Evolutionary conservation across 2,329 filamentous ascomycete genomes (phyloP), one percentile per base, ranked within the genome.

Genomic region (Ophiostoma himal-ulmi): DNA sequence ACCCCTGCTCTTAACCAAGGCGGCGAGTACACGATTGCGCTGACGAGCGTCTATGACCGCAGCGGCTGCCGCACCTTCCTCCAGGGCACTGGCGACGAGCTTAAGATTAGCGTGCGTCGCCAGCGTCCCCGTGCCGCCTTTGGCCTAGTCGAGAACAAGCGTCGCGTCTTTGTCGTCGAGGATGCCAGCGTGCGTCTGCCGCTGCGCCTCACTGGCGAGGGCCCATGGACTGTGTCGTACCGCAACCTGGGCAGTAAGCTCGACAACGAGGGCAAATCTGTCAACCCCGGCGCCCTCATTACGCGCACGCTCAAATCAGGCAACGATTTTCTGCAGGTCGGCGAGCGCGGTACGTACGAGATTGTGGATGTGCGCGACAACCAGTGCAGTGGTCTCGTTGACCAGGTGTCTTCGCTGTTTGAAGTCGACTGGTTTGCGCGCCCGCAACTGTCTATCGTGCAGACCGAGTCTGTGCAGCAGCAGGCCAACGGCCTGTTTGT

Each of bases 41-140:
- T 99, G 72, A 93, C 90, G 69, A 94, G 90, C 75, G 87, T 99
- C 70, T 92, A 93, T 74, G 95, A 99, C 77, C 89, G 86, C 77
- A 90, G 92, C 70, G 91, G 90, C 60, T 99, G 95, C 81, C 93
- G 93, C 76, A 92, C 92, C 69, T 90, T 91, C 77, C 80, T 98
- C 70, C 91, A 95, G 76, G 70, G 70, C 68, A 54, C 67, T 2
- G 73, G 71, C 44, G 91, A 95, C 71, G 92, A 94, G 78, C 85
- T 90, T 69, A 94, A 91, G 80, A 91, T 99, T 72, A 87, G 89
- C 14, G 95, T 98, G 68, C 88, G 94, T 68, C 90, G 93, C 70
- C 94, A 98, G 80, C 90, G 91, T 74, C 95, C 95, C 8, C 90
- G 93, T 75, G 94, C 87, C 7, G 88, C 89, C 3, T 99, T 99